Evolutionary conservation across 768 basidiomycete genomes (phyloP).

Genomic region (Kwoniella heveanensis): DNA sequence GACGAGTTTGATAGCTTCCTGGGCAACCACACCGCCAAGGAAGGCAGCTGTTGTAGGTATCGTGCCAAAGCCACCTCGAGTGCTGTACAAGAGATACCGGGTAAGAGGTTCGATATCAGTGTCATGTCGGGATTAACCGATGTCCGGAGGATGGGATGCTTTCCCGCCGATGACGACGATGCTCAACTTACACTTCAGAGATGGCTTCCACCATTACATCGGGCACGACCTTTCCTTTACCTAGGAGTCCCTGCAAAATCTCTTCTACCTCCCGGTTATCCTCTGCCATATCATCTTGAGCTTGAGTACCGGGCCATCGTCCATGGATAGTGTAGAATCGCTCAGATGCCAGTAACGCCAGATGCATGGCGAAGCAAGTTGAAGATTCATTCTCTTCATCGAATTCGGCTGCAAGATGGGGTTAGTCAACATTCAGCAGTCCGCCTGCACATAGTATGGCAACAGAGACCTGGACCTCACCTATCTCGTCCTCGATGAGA

Average conservation of each 20-base stretch:
- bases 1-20: slow-evolving; percentile 95
- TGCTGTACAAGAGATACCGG: slow-evolving; percentile 31
- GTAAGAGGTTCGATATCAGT: no score
- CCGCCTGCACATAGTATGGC: no score
- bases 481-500: slow-evolving; percentile 38
- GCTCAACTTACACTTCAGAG: slow-evolving; percentile 77
- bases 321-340: slow-evolving; percentile 43
- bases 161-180: no score
- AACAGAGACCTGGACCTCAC: no score
- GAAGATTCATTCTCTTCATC: slow-evolving; percentile 8
- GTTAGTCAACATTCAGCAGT: no score
- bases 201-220: slow-evolving; percentile 56
- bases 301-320: slow-evolving; percentile 51
- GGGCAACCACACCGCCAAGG: slow-evolving; percentile 88
- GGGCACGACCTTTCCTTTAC: slow-evolving; percentile 7
- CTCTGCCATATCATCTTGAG: slow-evolving; percentile 22
- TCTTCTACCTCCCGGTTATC: slow-evolving; percentile 33
- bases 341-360: slow-evolving; percentile 54
- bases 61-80: slow-evolving; percentile 47
- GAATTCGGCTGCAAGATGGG: neutral
- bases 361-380: slow-evolving; percentile 50
- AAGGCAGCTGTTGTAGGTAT: slow-evolving; percentile 92
- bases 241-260: slow-evolving; percentile 15
- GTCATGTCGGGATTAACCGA: no score
- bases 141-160: no score